Percentiles rank a stretch among this genome's conserved stretches.
These are phyloP conservation scores for Tetraselmis chui DNA, from an alignment of 139 green algal genomes.

Conservation along the genomic window DNA sequence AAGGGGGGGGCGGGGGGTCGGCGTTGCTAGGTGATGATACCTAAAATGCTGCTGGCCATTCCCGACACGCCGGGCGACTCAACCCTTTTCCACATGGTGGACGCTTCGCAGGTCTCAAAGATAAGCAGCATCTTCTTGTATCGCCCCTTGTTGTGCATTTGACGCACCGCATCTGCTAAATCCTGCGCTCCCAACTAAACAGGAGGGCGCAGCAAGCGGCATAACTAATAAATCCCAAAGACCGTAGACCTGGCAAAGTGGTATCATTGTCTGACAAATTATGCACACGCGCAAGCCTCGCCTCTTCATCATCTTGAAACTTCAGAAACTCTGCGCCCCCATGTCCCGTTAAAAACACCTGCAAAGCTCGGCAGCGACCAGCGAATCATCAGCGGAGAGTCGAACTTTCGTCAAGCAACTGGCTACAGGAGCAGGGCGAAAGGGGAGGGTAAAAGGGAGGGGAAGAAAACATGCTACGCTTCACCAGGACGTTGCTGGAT, in stretches of 20 bases:
- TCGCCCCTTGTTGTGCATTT: conserved; percentile 62
- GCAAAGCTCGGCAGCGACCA: too few relatives aligned
- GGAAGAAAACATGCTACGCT: conserved; percentile 2
- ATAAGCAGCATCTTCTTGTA: conserved; percentile 86
- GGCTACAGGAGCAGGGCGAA: too few relatives aligned
- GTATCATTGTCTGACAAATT: not conserved
- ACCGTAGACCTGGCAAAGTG: not conserved
- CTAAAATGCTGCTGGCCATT: conserved; percentile 48
- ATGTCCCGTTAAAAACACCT: conserved; percentile 77
- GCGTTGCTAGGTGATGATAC: conserved; percentile 13
- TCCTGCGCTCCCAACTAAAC: conserved; percentile 33
- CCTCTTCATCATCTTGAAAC: conserved; percentile 72
- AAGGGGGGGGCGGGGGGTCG: too few relatives aligned
- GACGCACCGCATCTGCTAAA: conserved; percentile 42
- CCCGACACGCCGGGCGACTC: conserved; percentile 41
- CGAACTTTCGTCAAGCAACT: too few relatives aligned
- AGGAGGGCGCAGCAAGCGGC: not conserved
- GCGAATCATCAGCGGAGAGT: too few relatives aligned
- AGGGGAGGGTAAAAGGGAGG: too few relatives aligned
- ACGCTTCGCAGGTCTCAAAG: conserved; percentile 87
- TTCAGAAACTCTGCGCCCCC: conserved; percentile 94
- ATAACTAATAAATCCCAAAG: conserved; percentile 1
- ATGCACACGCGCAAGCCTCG: conserved; percentile 48
- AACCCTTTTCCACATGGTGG: conserved; percentile 59
- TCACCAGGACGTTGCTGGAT: conserved; percentile 77